phyloP scores from a whole-genome alignment of 768 basidiomycete species.

The Podaxis sp. region DNA sequence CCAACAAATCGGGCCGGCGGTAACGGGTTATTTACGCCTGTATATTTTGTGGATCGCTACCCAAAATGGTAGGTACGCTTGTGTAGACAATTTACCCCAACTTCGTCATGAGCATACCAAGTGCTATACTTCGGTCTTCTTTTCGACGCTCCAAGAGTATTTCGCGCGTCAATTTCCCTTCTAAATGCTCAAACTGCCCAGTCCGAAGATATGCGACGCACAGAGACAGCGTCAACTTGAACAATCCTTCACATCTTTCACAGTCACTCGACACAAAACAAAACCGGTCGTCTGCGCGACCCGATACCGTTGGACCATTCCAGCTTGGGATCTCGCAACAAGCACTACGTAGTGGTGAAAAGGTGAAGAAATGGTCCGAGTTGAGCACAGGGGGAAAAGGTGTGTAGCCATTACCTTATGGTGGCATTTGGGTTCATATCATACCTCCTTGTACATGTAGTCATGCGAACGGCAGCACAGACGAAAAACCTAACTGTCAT shows the following conservation, averaged over 20 bases:
- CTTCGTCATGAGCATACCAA: constrained; percentile 18
- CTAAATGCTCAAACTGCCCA: background rate
- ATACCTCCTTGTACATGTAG: constrained; percentile 23
- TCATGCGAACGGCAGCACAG: constrained; percentile 47
- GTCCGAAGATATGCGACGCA: constrained; percentile 43
- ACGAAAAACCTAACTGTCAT: constrained; percentile 55
- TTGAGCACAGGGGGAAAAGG: constrained; percentile 77
- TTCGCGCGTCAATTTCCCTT: background rate
- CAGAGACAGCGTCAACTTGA: constrained; percentile 35
- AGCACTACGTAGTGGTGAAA: constrained; percentile 49
- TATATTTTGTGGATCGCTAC: constrained; percentile 10
- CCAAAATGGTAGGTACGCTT: constrained; percentile 11
- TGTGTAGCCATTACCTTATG: constrained; percentile 25
- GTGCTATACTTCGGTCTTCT: constrained; percentile 5
- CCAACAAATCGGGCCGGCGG: background rate
- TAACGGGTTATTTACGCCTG: constrained; percentile 24
- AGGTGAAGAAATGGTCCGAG: constrained; percentile 76
- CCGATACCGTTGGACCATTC: constrained; percentile 76
- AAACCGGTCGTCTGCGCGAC: constrained; percentile 33
- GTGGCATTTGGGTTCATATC: background rate
- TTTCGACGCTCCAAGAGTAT: constrained; percentile 5
- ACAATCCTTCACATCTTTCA: constrained; percentile 48
- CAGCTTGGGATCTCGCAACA: constrained; percentile 66
- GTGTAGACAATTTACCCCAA: constrained; percentile 7
- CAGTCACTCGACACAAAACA: constrained; percentile 64